A percentile compares a stretch with the other conserved stretches of the same genome.
Evolutionary conservation across 495 filamentous ascomycete species (phyloP).

Genomic region (Penicillium bialowiezense): DNA sequence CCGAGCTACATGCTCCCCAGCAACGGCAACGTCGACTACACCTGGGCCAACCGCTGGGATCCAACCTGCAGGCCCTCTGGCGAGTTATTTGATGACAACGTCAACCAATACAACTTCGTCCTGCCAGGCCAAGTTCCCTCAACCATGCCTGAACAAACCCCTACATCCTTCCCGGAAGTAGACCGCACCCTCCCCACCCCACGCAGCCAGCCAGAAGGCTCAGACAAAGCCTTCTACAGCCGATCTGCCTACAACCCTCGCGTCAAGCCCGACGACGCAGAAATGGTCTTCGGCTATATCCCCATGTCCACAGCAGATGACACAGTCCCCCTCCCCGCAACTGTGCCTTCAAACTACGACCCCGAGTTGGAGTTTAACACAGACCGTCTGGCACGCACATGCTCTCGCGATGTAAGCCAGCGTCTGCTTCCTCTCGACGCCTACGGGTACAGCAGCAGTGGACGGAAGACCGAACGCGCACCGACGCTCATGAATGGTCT

Average conservation of each 20-base stretch:
- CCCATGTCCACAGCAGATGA: slow-evolving; percentile 23
- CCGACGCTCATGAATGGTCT: slow-evolving; percentile 35
- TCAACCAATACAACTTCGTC: slow-evolving; percentile 31
- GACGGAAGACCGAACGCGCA: slow-evolving; percentile 21
- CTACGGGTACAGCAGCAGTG: slow-evolving; percentile 36
- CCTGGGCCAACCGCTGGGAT: slow-evolving; percentile 34
- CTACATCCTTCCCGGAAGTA: slow-evolving; percentile 23
- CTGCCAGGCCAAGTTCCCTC: slow-evolving; percentile 23
- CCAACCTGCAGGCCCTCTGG: slow-evolving; percentile 19
- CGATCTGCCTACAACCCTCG: slow-evolving; percentile 13
- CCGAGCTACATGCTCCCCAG: slow-evolving; percentile 30
- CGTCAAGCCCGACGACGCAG: slow-evolving; percentile 23
- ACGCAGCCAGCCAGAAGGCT: too few species aligned
- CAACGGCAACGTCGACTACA: slow-evolving; percentile 26
- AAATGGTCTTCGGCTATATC: slow-evolving; percentile 30
- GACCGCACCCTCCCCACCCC: slow-evolving; percentile 40
- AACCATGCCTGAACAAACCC: slow-evolving; percentile 15
- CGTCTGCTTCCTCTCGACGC: slow-evolving; percentile 27
- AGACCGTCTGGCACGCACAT: slow-evolving; percentile 11
- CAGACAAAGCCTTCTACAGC: slow-evolving; percentile 8
- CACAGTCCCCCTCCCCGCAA: neutral
- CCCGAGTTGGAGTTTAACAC: slow-evolving; percentile 19
- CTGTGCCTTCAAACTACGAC: slow-evolving; percentile 3
- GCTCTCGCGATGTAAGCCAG: slow-evolving; percentile 20
- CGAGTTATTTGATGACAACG: slow-evolving; percentile 28